Base-by-base conservation (phyloP, 768 basidiomycete species). In the Cubamyces lactineus region DNA sequence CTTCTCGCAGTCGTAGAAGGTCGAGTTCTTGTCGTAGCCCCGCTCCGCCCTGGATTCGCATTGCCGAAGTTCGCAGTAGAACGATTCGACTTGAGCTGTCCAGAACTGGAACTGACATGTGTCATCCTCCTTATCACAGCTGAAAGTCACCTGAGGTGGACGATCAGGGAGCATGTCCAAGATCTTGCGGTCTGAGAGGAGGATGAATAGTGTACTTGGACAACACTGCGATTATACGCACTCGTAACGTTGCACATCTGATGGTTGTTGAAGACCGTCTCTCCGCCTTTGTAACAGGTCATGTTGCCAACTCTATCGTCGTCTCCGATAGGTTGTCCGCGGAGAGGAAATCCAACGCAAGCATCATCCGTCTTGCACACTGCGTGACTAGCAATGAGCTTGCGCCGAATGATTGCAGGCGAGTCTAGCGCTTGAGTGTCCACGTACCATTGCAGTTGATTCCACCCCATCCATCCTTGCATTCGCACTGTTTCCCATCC, bases 191-290 rank as follows among this genome's bases (percentile, higher is more conserved):
- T 98, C 94, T 96, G 12, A 17, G 13, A 43, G 7, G n/a, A 16
- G 6, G 39, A 15, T 59, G 13, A 53, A 21, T 19, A 42, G 19
- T 1, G 8, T 40, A 13, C 19, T 2, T 4, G 26, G 1, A 16
- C 5, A n/a, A 3, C 4, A 19, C n/a, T 9, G 19, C 5, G 21
- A 19, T 45, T 54, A 23, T 8, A 80, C 92, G 68, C 71, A 96
- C 95, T 98, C 12, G 97, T 99, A 38, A 99, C 96, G 72, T 98
- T 86, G 76, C 97, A 99, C 87, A 97, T 94, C 74, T 99, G 96
- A 74, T 95, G 94, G 66, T 97, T 95, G 73, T 86, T 89, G 74
- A 92, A 91, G n/a, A 99, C 91, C 0, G 94, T 96, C 72, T 91
- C 84, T 23, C 97, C 97, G 43, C 92, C 92, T 57, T 82, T 91